Percentiles rank a stretch among this genome's conserved stretches.
Evolutionary conservation across 108 stramenopile genomes (phyloP).

Genomic region (Cyclostephanos tholiformis): DNA sequence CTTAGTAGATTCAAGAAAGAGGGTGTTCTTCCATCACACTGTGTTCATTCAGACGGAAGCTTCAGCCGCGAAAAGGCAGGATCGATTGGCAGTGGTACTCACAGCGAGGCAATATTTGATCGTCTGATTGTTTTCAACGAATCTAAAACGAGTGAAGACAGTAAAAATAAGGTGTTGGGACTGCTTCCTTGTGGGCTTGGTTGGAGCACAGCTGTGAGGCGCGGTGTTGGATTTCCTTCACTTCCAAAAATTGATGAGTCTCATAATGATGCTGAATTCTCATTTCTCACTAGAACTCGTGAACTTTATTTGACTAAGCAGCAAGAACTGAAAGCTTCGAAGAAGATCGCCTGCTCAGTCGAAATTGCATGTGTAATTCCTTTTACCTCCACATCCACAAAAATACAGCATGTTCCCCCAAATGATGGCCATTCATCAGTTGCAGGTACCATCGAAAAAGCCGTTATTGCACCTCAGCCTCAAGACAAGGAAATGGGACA

Average conservation of each 20-base stretch:
- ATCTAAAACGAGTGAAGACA: slow-evolving; percentile 12
- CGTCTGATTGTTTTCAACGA: slow-evolving; percentile 25
- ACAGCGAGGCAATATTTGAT: slow-evolving; percentile 66
- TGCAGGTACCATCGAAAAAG: not conserved
- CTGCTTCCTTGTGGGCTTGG: slow-evolving; percentile 62
- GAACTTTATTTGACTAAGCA: slow-evolving; percentile 3
- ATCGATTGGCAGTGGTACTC: slow-evolving; percentile 8
- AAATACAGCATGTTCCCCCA: not conserved
- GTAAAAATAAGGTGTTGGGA: not conserved
- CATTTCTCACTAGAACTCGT: slow-evolving; percentile 13
- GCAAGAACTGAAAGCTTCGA: slow-evolving; percentile 7
- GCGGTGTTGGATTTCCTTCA: slow-evolving; percentile 46
- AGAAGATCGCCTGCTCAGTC: not conserved
- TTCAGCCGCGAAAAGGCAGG: slow-evolving; percentile 54
- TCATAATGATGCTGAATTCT: slow-evolving; percentile 1
- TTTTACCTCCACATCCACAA: not conserved
- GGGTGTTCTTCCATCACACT: slow-evolving; percentile 57
- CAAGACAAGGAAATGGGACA: not conserved
- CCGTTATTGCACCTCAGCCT: not conserved
- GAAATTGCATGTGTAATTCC: not conserved
- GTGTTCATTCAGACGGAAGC: slow-evolving; percentile 54
- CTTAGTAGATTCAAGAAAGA: slow-evolving; percentile 57
- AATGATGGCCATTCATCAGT: slow-evolving; percentile 1
- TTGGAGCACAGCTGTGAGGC: slow-evolving; percentile 64
- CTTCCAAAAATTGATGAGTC: slow-evolving; percentile 13